Evolutionary conservation across 495 filamentous ascomycete genomes (phyloP), one percentile per base, ranked within the genome.

Genomic region (Penicillium manginii): DNA sequence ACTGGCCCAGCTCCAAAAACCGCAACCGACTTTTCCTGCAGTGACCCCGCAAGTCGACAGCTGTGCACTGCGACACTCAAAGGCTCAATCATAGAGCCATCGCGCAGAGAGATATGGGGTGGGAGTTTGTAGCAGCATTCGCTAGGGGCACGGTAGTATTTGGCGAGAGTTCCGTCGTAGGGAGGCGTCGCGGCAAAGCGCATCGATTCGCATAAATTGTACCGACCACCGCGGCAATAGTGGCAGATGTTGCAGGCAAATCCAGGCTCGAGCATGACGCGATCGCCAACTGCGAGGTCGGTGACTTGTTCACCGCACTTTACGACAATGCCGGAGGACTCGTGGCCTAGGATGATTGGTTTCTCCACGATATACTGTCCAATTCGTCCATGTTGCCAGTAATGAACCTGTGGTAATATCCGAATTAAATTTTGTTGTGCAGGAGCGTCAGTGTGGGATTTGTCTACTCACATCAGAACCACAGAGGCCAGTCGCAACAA

Each of bases 1-100:
- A 96, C 88, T 14, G 91, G 90, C 0, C 91, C 91, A 11, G 89
- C 89, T 32, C 91, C 91, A 77, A 92, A 92, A n/a, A 96, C 82
- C 2, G 93, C 84, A 2, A 93, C 85, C 6, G 72, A 77, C 57
- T 89, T 79, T 4, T 91, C 90, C 0, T 89, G 88, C 61, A 74
- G 74, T 14, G 92, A 77, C 40, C 67, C 77, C 1, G 86, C 89
- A 69, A 90, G 84, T 61, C 82, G 80, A 45, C 83, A 80, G 48
- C 91, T 87, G 68, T 92, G 91, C 49, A 93, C 89, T 7, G 85
- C 91, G 5, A 96, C 91, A 52, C 83, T 81, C 7, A 92, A 79
- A 4, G 91, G 91, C 79, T 96, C 91, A 61, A 93, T 81, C 55
- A 93, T 73, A 11, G 90, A 90, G 31, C 90, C 91, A 69, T 93